Percentiles rank a stretch among this genome's conserved stretches.
These are phyloP conservation scores for Mucor velutinosus DNA, from an alignment of 371 early-diverging fungal species.

Conservation along the genomic window DNA sequence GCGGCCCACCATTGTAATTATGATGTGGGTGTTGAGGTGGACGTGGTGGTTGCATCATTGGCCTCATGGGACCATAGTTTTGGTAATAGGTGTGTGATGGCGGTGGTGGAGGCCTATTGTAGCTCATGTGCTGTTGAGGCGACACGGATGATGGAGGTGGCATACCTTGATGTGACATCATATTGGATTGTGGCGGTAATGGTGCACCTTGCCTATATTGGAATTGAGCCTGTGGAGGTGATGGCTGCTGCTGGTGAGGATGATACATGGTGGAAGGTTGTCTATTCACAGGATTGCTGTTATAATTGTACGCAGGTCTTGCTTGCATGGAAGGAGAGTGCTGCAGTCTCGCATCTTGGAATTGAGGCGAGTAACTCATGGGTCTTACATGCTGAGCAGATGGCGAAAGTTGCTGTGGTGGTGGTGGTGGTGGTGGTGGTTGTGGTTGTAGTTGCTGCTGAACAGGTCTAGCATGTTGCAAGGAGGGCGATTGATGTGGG, in stretches of 20 bases:
- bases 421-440: background rate
- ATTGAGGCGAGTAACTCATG: slow-evolving; percentile 1
- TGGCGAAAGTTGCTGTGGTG: background rate
- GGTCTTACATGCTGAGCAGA: slow-evolving; percentile 4
- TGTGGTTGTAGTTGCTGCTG: background rate
- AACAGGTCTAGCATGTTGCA: background rate
- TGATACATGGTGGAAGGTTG: slow-evolving; percentile 6
- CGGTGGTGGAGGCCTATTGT: slow-evolving; percentile 13
- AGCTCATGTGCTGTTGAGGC: slow-evolving; percentile 3
- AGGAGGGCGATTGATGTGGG: background rate
- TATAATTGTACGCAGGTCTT: background rate
- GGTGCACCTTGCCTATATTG: slow-evolving; percentile 11
- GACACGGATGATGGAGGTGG: background rate
- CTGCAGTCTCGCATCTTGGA: slow-evolving; percentile 1
- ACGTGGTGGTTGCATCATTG: slow-evolving; percentile 1
- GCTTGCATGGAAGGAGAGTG: slow-evolving; percentile 6
- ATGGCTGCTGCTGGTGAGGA: slow-evolving; percentile 6
- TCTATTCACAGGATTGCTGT: background rate
- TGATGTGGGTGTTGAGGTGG: background rate
- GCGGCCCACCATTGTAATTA: background rate
- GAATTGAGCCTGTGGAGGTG: background rate
- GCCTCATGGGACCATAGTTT: slow-evolving; percentile 2
- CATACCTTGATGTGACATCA: slow-evolving; percentile 3
- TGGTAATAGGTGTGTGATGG: slow-evolving; percentile 5
- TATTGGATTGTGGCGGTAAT: slow-evolving; percentile 6